Percentiles rank a stretch among this genome's conserved stretches.
These are phyloP conservation scores for Juglanconis oblonga DNA, from an alignment of 2,329 filamentous ascomycete genomes.

Conservation along the genomic window DNA sequence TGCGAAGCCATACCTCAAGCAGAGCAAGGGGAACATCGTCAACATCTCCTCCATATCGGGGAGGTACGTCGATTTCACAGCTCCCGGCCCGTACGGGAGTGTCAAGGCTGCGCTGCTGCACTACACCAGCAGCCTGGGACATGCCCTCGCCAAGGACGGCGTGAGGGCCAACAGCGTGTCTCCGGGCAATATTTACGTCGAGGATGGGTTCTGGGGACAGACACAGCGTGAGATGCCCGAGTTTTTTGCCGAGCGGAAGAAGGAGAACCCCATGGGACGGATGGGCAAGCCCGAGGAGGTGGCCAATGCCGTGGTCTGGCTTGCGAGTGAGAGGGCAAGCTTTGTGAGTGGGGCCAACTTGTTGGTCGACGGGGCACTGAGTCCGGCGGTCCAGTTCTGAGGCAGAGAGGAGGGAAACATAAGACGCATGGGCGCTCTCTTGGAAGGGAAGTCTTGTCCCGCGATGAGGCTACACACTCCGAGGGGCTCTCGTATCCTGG, in stretches of 20 bases:
- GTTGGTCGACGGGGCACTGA: conserved; percentile 21
- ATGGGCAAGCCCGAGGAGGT: conserved; percentile 22
- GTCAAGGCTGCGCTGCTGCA: conserved; percentile 34
- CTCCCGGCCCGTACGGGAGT: conserved; percentile 33
- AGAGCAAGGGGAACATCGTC: conserved; percentile 31
- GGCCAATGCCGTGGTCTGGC: conserved; percentile 20
- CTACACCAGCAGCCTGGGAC: conserved; percentile 33
- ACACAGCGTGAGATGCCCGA: conserved; percentile 29
- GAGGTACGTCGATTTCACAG: conserved; percentile 34
- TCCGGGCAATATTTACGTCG: conserved; percentile 35
- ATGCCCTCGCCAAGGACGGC: conserved; percentile 31
- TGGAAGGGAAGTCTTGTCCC: not conserved
- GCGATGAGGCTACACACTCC: not conserved
- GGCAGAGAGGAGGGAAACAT: not conserved
- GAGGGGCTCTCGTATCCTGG: no score
- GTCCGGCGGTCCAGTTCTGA: conserved; percentile 20
- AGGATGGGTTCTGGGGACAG: conserved; percentile 33
- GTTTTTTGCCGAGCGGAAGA: conserved; percentile 24
- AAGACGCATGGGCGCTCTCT: not conserved
- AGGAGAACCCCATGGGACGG: conserved; percentile 19
- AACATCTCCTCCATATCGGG: conserved; percentile 33
- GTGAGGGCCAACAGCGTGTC: conserved; percentile 33
- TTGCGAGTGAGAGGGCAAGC: conserved; percentile 20
- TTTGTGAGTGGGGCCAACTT: conserved; percentile 21
- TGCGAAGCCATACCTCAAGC: conserved; percentile 31